A percentile compares a stretch with the other conserved stretches of the same genome.
Conservation (phyloP, 805 yeast species). For the Barnettozyma californica region DNA sequence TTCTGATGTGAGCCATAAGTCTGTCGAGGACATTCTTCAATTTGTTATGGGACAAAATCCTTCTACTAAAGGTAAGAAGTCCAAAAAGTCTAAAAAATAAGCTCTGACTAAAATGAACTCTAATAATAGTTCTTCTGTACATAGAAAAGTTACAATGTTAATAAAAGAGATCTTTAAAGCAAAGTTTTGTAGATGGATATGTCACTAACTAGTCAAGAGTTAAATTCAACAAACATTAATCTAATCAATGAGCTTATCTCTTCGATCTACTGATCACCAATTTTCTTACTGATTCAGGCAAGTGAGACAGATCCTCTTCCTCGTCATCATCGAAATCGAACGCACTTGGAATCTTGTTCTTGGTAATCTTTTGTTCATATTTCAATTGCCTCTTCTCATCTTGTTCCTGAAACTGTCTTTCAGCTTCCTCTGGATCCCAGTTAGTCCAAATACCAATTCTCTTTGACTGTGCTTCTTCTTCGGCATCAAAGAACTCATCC, state of each 20-base stretch:
- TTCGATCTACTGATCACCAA: slow-evolving; percentile 15
- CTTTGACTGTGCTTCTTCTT: slow-evolving; percentile 49
- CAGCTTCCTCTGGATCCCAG: slow-evolving; percentile 42
- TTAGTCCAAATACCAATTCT: slow-evolving; percentile 65
- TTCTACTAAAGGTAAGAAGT: slow-evolving; percentile 23
- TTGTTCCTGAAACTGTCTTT: slow-evolving; percentile 23
- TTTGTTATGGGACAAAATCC: slow-evolving; percentile 58
- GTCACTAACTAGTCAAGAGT: too few species aligned
- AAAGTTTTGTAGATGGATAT: too few species aligned
- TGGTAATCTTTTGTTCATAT: slow-evolving; percentile 21
- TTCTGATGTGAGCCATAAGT: slow-evolving; percentile 51
- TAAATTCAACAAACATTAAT: too few species aligned
- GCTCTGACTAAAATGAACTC: background rate
- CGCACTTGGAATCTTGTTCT: slow-evolving; percentile 19
- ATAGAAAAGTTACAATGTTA: slow-evolving; percentile 2
- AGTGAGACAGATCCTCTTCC: slow-evolving; percentile 22
- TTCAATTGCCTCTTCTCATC: slow-evolving; percentile 24
- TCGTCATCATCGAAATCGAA: slow-evolving; percentile 23
- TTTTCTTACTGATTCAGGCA: slow-evolving; percentile 26
- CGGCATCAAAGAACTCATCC: slow-evolving; percentile 52
- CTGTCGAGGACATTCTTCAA: slow-evolving; percentile 66
- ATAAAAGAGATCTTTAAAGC: too few species aligned
- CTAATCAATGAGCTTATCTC: background rate
- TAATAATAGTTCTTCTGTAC: slow-evolving; percentile 3
- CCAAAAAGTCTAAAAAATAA: slow-evolving; percentile 12